A percentile compares a stretch with the other conserved stretches of the same genome.
phyloP scores from a whole-genome alignment of 1,284 basidiomycete species.

The Pseudozyma flocculosa region DNA sequence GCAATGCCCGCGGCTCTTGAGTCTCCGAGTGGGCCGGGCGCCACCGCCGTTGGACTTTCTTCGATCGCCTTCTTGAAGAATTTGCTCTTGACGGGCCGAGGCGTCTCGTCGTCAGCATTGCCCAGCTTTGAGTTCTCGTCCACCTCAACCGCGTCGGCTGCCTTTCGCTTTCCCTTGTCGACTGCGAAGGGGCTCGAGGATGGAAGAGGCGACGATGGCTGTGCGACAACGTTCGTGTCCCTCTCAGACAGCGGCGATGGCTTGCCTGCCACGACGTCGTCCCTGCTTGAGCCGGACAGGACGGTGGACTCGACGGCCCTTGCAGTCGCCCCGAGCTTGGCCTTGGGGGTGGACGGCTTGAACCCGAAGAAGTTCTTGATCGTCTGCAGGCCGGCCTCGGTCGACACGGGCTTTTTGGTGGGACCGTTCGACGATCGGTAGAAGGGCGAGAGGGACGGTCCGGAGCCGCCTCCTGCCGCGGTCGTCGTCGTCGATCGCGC shows the following conservation, averaged over 20 bases:
- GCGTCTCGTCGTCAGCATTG: neutral
- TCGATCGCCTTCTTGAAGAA: constrained; percentile 8
- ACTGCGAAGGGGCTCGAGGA: neutral
- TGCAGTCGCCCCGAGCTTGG: neutral
- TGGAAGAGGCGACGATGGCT: neutral
- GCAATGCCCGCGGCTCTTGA: no score
- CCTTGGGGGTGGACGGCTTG: neutral
- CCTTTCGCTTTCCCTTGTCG: neutral
- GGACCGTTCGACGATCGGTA: constrained; percentile 6
- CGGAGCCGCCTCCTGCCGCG: no score
- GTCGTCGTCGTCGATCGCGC: constrained; percentile 8
- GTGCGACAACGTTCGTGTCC: constrained; percentile 10
- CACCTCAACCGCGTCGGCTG: neutral
- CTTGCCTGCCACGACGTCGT: no score
- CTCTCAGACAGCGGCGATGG: neutral
- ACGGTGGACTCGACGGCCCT: no score
- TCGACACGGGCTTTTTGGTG: constrained; percentile 20
- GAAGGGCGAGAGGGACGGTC: constrained; percentile 1
- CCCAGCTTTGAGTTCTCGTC: no score
- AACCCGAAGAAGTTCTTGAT: constrained; percentile 23
- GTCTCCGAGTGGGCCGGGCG: no score
- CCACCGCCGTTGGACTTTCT: neutral
- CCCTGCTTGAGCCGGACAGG: no score
- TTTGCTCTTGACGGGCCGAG: constrained; percentile 14
- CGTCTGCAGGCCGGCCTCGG: constrained; percentile 27